A percentile compares a stretch with the other conserved stretches of the same genome.
Conservation (phyloP, 345 rosid species). For the Eucalyptus regnans region DNA sequence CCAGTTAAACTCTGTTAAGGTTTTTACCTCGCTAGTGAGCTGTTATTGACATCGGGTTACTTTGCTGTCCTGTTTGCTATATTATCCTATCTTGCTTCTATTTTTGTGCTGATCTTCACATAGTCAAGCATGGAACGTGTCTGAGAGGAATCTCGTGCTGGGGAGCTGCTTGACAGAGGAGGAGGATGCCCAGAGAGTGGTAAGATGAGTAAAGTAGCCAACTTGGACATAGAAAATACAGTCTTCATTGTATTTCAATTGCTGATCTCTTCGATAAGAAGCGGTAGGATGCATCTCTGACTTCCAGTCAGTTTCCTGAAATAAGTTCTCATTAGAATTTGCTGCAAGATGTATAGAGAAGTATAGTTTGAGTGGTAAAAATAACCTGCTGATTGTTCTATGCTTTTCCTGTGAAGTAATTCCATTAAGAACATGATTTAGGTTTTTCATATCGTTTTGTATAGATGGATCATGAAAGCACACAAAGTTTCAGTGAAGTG, state of each 20-base stretch:
- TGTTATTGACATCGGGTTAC: not conserved
- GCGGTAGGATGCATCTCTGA: not conserved
- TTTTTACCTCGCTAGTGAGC: not conserved
- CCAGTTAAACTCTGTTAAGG: not conserved
- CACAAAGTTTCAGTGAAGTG: not conserved
- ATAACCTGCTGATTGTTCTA: not conserved
- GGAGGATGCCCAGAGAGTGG: not conserved
- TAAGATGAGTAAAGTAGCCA: not conserved
- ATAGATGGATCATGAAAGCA: not conserved
- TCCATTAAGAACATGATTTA: not conserved
- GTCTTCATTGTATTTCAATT: not conserved
- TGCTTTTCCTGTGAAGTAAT: not conserved
- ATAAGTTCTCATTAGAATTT: not conserved
- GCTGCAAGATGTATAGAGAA: not conserved
- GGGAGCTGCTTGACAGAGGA: not conserved
- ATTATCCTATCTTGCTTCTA: not conserved
- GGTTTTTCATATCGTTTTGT: not conserved
- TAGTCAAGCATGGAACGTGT: not conserved
- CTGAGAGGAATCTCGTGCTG: not conserved
- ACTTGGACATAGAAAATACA: not conserved
- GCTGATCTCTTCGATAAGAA: not conserved
- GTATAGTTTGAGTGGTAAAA: not conserved
- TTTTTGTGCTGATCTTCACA: not conserved
- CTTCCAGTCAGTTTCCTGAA: not conserved
- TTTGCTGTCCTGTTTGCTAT: not conserved